Evolutionary conservation across 768 basidiomycete species (phyloP), one percentile per base, ranked within the genome.

Genomic region (Zangia roseola): DNA sequence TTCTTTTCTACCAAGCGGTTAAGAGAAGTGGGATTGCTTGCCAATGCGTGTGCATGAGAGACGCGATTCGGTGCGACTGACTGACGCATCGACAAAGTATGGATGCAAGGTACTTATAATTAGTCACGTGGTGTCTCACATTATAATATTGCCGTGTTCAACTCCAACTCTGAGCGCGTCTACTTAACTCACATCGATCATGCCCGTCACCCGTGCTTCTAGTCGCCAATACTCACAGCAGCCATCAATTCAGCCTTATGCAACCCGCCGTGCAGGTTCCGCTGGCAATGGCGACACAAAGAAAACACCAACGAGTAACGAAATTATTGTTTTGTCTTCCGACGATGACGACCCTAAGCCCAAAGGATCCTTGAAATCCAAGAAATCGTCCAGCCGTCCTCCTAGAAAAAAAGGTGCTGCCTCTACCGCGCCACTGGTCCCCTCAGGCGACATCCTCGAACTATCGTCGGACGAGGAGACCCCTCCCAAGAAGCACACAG

Each of bases 1-100:
- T 88, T 90, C 72, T 90, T 90, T 60, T 91, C 88, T 3, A 74
- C 46, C 37, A 88, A 75, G 55, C 83, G 84, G 16, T 79, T 73
- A 2, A 70, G 50, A 1, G 81, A 75, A 1, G 79, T 80, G 2
- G 79, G 71, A 42, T 72, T 75, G 35, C 72, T 71, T 7, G 69
- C 34, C 46, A 49, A 68, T 62, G 31, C 70, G 35, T 73, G 61
- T 7, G 69, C 70, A 55, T 82, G 77, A 13, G 80, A 82, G 17
- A 70, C 72, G 36, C 81, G 79, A 57, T 57, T 72, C 2, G 77
- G 70, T 16, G 74, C 76, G 14, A 78, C 61, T 10, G 84, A 86
- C 46, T 79, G 78, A 39, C 83, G 80, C 80, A 83, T 81, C 2
- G 17, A n/a, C n/a, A n/a, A n/a, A n/a, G n/a, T n/a, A n/a, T n/a